A percentile compares a stretch with the other conserved stretches of the same genome.
Evolutionary conservation across 2,329 filamentous ascomycete species (phyloP).

Genomic region (Phyllosticta citrichinensis): DNA sequence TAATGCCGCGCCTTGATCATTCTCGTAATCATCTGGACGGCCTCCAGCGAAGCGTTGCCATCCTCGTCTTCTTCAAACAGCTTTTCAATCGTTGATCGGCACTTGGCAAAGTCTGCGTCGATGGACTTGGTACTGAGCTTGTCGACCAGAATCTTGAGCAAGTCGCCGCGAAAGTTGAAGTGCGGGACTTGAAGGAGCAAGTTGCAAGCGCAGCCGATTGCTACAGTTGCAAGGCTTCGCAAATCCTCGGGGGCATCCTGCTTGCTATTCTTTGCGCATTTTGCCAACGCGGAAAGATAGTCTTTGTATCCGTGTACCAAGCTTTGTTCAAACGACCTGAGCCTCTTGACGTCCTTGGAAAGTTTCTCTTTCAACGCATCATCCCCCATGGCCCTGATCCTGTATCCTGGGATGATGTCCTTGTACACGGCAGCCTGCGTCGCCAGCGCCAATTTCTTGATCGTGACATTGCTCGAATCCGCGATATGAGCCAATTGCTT

Average conservation of each 20-base stretch:
- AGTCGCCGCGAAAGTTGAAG: slow-evolving; percentile 89
- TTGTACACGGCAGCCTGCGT: slow-evolving; percentile 88
- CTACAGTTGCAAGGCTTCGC: slow-evolving; percentile 54
- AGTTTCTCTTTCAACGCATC: slow-evolving; percentile 68
- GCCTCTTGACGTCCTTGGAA: slow-evolving; percentile 79
- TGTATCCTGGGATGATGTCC: slow-evolving; percentile 91
- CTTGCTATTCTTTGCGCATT: slow-evolving; percentile 51
- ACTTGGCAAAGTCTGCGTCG: slow-evolving; percentile 68
- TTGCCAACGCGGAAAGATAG: slow-evolving; percentile 68
- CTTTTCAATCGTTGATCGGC: slow-evolving; percentile 65
- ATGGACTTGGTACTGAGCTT: slow-evolving; percentile 66
- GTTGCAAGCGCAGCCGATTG: slow-evolving; percentile 75
- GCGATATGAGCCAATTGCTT: slow-evolving; percentile 68
- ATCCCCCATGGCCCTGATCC: slow-evolving; percentile 74
- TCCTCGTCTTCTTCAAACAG: slow-evolving; percentile 84
- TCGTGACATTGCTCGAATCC: slow-evolving; percentile 56
- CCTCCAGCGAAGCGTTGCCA: slow-evolving; percentile 77
- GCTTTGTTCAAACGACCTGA: slow-evolving; percentile 79
- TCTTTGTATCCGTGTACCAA: slow-evolving; percentile 75
- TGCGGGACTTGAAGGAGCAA: slow-evolving; percentile 77
- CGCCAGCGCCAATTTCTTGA: slow-evolving; percentile 77
- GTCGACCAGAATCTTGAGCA: slow-evolving; percentile 76
- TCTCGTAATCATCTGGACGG: slow-evolving; percentile 73
- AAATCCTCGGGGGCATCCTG: slow-evolving; percentile 27
- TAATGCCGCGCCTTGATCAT: slow-evolving; percentile 92